These are phyloP conservation scores for Davidsoniella virescens DNA, from an alignment of 2,329 filamentous ascomycete species.

Conservation along the genomic window DNA sequence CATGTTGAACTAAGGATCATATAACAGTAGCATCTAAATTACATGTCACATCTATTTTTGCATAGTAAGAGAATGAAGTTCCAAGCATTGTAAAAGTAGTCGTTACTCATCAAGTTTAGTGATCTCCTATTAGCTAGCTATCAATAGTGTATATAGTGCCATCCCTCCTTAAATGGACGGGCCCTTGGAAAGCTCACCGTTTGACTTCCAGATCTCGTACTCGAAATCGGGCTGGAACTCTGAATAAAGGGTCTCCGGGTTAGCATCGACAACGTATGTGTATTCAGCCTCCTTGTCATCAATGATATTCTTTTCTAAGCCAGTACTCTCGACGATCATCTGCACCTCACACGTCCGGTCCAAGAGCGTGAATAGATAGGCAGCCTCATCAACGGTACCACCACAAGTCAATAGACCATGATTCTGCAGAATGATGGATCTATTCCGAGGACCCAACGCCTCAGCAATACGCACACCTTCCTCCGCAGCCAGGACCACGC, in stretches of 20 bases:
- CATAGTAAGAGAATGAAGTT: too few relatives aligned
- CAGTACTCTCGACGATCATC: constrained; percentile 19
- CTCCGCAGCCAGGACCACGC: constrained; percentile 43
- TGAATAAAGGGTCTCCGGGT: constrained; percentile 19
- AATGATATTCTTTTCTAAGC: constrained; percentile 18
- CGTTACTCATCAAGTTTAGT: too few relatives aligned
- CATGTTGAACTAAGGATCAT: not conserved
- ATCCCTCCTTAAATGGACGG: not conserved
- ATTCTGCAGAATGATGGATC: constrained; percentile 42
- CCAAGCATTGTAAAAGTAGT: too few relatives aligned
- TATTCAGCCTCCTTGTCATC: constrained; percentile 25
- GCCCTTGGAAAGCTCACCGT: constrained; percentile 15
- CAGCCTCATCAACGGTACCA: constrained; percentile 49
- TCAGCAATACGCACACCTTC: constrained; percentile 42
- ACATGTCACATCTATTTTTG: too few relatives aligned
- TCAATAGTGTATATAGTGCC: too few relatives aligned
- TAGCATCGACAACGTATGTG: constrained; percentile 21
- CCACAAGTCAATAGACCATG: constrained; percentile 50
- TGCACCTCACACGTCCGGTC: constrained; percentile 22
- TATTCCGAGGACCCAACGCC: constrained; percentile 35
- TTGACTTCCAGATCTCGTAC: constrained; percentile 20
- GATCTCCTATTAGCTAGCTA: too few relatives aligned
- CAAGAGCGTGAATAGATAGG: constrained; percentile 39
- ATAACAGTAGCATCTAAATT: too few relatives aligned
- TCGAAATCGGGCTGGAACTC: constrained; percentile 23